Percentiles rank a stretch among this genome's conserved stretches.
Evolutionary conservation across 441 rosid genomes (phyloP).

Genomic region (Corymbia citriodora): DNA sequence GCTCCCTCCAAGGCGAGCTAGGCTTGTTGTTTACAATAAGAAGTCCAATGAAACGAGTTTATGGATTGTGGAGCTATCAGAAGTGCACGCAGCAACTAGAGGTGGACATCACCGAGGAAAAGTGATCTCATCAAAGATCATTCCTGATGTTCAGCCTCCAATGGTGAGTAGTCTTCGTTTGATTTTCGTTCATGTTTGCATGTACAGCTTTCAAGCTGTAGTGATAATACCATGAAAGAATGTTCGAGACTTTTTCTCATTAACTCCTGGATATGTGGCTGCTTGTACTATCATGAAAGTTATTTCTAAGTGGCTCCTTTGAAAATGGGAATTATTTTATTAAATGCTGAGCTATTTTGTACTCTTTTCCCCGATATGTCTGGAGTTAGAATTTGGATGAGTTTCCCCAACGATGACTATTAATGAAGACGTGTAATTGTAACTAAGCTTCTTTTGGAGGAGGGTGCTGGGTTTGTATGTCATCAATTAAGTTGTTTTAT

Average conservation of each 20-base stretch:
- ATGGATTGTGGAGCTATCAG: conserved; percentile 73
- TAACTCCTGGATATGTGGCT: background rate
- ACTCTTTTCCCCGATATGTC: background rate
- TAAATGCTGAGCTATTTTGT: background rate
- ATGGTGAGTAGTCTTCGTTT: conserved; percentile 40
- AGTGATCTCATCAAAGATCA: conserved; percentile 60
- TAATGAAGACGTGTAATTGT: background rate
- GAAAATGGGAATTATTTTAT: background rate
- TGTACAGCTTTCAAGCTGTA: background rate
- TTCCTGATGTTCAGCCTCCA: conserved; percentile 87
- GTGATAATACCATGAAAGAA: background rate
- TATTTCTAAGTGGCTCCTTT: background rate
- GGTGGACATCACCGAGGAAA: conserved; percentile 93
- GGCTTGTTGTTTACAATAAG: conserved; percentile 69
- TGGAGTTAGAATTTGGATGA: background rate
- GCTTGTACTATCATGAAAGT: background rate
- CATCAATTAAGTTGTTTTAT: background rate
- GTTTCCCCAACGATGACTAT: background rate
- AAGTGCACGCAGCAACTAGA: conserved; percentile 82
- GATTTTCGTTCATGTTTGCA: background rate
- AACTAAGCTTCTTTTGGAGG: background rate
- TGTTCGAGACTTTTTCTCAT: background rate
- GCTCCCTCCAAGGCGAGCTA: conserved; percentile 79
- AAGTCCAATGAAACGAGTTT: conserved; percentile 76
- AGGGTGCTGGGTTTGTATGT: background rate